phyloP scores from a whole-genome alignment of 2,329 filamentous ascomycete species.

The Paraconiothyrium sp. region DNA sequence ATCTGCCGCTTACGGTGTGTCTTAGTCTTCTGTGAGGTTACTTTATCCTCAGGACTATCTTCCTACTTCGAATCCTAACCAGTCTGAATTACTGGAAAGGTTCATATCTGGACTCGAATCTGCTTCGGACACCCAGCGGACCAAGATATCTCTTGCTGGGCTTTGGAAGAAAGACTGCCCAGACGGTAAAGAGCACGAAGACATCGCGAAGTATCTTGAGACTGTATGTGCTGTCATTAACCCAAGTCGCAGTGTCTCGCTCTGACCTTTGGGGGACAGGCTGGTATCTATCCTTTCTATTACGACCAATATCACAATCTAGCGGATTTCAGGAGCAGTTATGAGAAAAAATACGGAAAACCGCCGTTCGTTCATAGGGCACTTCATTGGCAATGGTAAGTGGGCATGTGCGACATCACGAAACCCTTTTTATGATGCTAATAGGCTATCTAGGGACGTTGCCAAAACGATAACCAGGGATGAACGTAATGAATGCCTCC shows the following conservation, averaged over 20 bases:
- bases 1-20: too few relatives aligned
- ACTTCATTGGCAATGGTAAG: constrained; percentile 15
- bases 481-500: constrained; percentile 10
- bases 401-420: neutral
- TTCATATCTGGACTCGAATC: constrained; percentile 12
- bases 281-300: constrained; percentile 16
- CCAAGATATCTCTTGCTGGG: constrained; percentile 14
- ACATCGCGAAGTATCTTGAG: too few relatives aligned
- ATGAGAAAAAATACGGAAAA: constrained; percentile 5
- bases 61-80: constrained; percentile 8
- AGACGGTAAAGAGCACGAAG: neutral
- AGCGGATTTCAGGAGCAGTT: constrained; percentile 1
- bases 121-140: constrained; percentile 2
- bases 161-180: constrained; percentile 11
- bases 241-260: too few relatives aligned
- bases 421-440: neutral
- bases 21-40: constrained; percentile 2
- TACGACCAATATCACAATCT: constrained; percentile 12
- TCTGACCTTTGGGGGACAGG: neutral
- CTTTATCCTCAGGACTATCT: constrained; percentile 17
- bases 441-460: constrained; percentile 9
- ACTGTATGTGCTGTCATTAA: too few relatives aligned
- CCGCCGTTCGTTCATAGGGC: constrained; percentile 14
- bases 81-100: constrained; percentile 1
- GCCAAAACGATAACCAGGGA: constrained; percentile 9